Evolutionary conservation across 176 grass and related monocot species (phyloP), one percentile per base, ranked within the genome.

Genomic region (Pharus latifolius): DNA sequence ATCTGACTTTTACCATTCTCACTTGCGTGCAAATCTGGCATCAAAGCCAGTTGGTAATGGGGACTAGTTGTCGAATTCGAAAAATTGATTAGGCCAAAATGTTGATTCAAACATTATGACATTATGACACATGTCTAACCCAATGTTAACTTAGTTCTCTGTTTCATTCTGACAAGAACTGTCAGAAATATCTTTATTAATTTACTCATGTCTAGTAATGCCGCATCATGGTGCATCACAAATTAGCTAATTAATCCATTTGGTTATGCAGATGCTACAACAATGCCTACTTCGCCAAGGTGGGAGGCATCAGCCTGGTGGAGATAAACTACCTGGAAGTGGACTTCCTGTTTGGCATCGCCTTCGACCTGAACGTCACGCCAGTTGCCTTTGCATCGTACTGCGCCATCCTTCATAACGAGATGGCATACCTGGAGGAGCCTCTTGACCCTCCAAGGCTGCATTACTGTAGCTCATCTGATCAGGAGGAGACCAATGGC

Each of bases 261-360:
- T 13, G 16, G 1, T 17, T 62, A 0, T 78, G 52, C 72, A 99
- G 90, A 95, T 91, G 85, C 58, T 95, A 94, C 76, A 99, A 99
- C 84, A 99, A 99, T 64, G 90, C 96, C n/a, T 99, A 99, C 82
- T 99, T 88, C 60, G 96, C 96, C 17, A 92, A 92, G 33, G 90
- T 99, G 19, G 95, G 95, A 50, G 95, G 95, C 60, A 86, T 99
- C 77, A 91, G 75, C 75, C 58, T 94, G 48, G 77, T 86, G 82
- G 96, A 99, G 90, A 99, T 99, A 79, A 99, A 99, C 67, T 94
- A 95, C 79, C 52, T 99, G 38, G 96, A 99, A 81, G 87, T 99
- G 67, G 96, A 94, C 52, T 99, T 95, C 72, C 78, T 99, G 34
- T 99, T 99, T 64, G 90, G 96, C 55, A 70, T 99, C 42, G 84